phyloP scores from a whole-genome alignment of 306 rosid species.

The Vigna trinervia region DNA sequence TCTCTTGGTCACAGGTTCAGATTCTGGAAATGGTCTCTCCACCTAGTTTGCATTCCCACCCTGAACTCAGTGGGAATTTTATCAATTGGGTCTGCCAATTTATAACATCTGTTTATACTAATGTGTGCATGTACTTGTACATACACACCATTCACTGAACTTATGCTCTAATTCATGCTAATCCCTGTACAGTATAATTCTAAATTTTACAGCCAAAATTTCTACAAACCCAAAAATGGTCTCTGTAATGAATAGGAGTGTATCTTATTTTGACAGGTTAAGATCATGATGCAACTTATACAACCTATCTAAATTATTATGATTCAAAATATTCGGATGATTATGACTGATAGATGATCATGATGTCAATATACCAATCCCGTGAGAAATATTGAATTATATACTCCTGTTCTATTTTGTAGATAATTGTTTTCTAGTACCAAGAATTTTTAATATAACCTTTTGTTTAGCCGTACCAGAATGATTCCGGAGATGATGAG shows the following conservation, averaged over 20 bases:
- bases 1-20: background rate
- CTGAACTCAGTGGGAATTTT: background rate
- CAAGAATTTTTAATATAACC: slow-evolving; percentile 22
- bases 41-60: background rate
- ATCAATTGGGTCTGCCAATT: background rate
- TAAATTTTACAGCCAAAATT: background rate
- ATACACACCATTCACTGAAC: slow-evolving; percentile 20
- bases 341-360: background rate
- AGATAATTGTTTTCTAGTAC: background rate
- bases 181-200: background rate
- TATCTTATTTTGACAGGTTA: background rate
- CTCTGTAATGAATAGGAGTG: background rate
- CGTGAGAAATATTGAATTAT: background rate
- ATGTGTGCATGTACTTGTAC: background rate
- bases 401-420: background rate
- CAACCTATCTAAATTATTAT: background rate
- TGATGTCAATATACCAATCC: background rate
- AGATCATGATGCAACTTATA: background rate
- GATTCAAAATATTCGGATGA: background rate
- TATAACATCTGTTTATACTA: background rate
- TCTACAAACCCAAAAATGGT: background rate
- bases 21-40: background rate
- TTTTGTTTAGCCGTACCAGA: slow-evolving; percentile 51
- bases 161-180: background rate
- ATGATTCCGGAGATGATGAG: slow-evolving; percentile 63